Conservation (phyloP, 1,284 basidiomycete species). For the Ceratobasidium sp. region DNA sequence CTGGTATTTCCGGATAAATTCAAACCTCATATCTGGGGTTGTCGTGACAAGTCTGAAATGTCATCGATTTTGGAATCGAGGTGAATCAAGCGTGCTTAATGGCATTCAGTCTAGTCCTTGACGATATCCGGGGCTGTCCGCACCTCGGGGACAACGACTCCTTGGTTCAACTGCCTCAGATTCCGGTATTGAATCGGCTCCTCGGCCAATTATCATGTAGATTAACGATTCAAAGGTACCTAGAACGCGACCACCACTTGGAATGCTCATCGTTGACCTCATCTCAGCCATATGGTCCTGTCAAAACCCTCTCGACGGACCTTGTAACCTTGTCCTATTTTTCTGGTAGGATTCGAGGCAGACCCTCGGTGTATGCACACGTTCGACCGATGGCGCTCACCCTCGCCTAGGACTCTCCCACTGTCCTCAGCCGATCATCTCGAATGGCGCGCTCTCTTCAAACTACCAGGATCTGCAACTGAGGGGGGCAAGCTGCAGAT, state of each 20-base stretch:
- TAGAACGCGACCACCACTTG: background rate
- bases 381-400: background rate
- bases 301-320: constrained; percentile 10
- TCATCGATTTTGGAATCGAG: constrained; percentile 24
- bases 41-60: constrained; percentile 20
- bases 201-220: constrained; percentile 32
- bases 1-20: constrained; percentile 11
- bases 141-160: constrained; percentile 1
- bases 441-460: constrained; percentile 22
- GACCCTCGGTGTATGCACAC: constrained; percentile 16
- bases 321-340: background rate
- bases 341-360: background rate
- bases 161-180: constrained; percentile 16
- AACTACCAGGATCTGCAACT: constrained; percentile 33
- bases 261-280: constrained; percentile 15
- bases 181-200: constrained; percentile 34
- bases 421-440: constrained; percentile 32
- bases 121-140: constrained; percentile 10
- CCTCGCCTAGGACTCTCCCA: constrained; percentile 31
- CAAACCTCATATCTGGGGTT: constrained; percentile 1
- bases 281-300: constrained; percentile 38
- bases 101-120: constrained; percentile 11
- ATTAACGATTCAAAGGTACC: constrained; percentile 9
- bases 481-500: constrained; percentile 11
- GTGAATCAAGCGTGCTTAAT: constrained; percentile 16